A percentile compares a stretch with the other conserved stretches of the same genome.
These are phyloP conservation scores for Globisporangium cederbergense DNA, from an alignment of 352 stramenopile species.

Conservation along the genomic window DNA sequence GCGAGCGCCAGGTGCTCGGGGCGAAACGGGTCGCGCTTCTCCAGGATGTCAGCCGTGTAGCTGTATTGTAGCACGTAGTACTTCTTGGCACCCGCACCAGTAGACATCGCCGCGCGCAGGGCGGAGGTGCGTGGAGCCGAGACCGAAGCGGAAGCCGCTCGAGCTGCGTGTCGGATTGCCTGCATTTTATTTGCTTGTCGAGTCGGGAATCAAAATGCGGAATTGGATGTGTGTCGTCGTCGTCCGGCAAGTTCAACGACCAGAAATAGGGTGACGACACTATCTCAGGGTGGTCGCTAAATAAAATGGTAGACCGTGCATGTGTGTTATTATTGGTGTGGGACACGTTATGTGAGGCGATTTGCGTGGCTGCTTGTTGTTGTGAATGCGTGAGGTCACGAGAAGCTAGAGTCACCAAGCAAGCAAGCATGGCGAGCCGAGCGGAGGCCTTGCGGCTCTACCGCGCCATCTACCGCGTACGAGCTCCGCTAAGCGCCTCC, in stretches of 20 bases:
- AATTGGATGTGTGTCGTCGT: neutral
- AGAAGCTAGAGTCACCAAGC: too few relatives aligned
- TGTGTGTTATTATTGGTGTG: neutral
- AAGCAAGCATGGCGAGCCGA: slow-evolving; percentile 14
- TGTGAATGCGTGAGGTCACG: neutral
- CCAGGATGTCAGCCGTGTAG: slow-evolving; percentile 71
- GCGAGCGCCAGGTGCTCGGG: slow-evolving; percentile 55
- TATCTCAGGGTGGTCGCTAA: too few relatives aligned
- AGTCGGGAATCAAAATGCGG: neutral
- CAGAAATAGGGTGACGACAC: neutral
- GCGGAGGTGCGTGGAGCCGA: neutral
- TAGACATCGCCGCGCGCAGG: slow-evolving; percentile 35
- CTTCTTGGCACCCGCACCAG: slow-evolving; percentile 43
- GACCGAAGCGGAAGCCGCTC: neutral
- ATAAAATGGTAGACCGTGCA: neutral
- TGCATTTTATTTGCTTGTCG: neutral
- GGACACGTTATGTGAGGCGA: neutral
- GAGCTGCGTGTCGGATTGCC: slow-evolving; percentile 2
- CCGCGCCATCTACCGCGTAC: slow-evolving; percentile 72
- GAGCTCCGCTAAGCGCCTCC: slow-evolving; percentile 5
- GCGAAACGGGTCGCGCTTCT: slow-evolving; percentile 69
- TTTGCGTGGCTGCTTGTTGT: too few relatives aligned
- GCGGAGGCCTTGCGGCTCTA: slow-evolving; percentile 59
- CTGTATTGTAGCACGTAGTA: slow-evolving; percentile 72
- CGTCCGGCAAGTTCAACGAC: slow-evolving; percentile 1